Evolutionary conservation across 306 rosid species (phyloP), one percentile per base, ranked within the genome.

Genomic region (Ormosia semicastrata): DNA sequence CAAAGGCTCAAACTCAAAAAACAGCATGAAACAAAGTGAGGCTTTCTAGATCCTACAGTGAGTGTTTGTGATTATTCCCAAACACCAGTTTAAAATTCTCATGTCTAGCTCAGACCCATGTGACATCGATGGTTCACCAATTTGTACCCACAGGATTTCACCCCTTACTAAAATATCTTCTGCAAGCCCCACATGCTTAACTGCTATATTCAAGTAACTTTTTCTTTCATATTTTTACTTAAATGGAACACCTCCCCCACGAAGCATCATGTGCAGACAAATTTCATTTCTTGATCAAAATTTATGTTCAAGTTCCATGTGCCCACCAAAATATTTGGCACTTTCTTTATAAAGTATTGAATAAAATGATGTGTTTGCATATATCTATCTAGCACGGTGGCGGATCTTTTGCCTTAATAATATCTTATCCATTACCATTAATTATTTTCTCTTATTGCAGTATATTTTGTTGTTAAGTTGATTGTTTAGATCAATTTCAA

Each of bases 111-210:
- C 87, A 80, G n/a, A 62, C 34, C 90, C 89, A 84, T 78, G 89
- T 91, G 90, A 86, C 34, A 77, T 18, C 74, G 85, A 74, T 14
- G 65, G 78, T 73, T 77, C 49, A 76, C 76, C 66, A 29, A 83
- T 87, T 83, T 68, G 72, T 56, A 70, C 81, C 87, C 85, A 77
- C 86, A 73, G 3, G 18, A 76, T 7, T 76, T 78, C 53, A 30
- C 40, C 24, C 7, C 66, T 50, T 66, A 54, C 56, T 70, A 40
- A 79, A 71, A 84, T 82, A 66, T 86, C 87, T 56, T 60, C 73
- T 71, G 54, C 40, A 41, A 14, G 62, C 57, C 71, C 87, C 91
- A 89, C 92, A 84, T 87, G 90, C 89, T 66, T 71, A 76, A 76
- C 76, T 64, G 65, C 66, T 37, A 18, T 40, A 68, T 73, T 80